phyloP scores from a whole-genome alignment of 2,329 filamentous ascomycete genomes.

The Aspergillus aculeatus region DNA sequence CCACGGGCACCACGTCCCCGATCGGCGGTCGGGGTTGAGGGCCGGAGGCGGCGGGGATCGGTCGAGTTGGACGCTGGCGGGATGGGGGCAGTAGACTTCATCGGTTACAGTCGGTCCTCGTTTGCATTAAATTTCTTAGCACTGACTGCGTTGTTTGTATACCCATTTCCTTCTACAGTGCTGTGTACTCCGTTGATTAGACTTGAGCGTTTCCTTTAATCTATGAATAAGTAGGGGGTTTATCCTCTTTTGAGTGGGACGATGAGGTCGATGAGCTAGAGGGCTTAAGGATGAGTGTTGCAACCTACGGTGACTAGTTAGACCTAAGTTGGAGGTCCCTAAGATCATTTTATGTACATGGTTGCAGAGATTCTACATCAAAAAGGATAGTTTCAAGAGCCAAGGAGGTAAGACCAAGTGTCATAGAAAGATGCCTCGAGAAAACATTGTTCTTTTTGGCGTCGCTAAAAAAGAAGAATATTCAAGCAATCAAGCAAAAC shows the following conservation, averaged over 20 bases:
- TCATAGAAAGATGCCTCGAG: background rate
- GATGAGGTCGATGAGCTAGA: too few species aligned
- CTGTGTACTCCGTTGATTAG: too few species aligned
- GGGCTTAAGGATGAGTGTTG: too few species aligned
- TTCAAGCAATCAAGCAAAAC: background rate
- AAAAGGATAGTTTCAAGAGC: background rate
- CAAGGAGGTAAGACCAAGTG: background rate
- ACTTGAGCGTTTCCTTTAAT: too few species aligned
- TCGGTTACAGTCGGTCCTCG: background rate
- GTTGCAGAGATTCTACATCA: background rate
- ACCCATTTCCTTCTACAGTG: background rate
- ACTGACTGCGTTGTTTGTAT: too few species aligned
- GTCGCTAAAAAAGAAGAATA: constrained; percentile 1
- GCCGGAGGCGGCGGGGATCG: constrained; percentile 45
- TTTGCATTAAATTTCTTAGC: too few species aligned
- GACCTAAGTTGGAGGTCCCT: background rate
- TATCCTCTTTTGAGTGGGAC: too few species aligned
- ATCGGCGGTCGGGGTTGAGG: constrained; percentile 41
- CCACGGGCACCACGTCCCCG: constrained; percentile 31
- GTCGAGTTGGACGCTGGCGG: constrained; percentile 51
- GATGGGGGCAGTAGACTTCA: constrained; percentile 42
- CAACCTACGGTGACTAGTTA: too few species aligned
- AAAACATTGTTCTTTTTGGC: background rate
- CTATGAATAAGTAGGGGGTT: too few species aligned
- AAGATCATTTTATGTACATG: constrained; percentile 2